Conservation (phyloP, 2,329 filamentous ascomycete genomes). For the Aspergillus aculeatus region DNA sequence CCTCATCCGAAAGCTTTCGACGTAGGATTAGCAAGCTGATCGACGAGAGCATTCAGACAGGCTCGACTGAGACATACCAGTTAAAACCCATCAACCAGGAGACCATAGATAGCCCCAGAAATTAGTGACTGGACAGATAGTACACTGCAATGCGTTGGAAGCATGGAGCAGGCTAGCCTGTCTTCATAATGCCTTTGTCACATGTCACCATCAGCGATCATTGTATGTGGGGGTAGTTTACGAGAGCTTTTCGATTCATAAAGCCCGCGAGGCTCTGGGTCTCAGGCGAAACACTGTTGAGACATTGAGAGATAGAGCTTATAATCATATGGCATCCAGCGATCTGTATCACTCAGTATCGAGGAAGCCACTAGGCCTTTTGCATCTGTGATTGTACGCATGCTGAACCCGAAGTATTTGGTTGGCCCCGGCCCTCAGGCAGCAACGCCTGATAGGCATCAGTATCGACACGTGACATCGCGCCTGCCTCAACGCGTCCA, state of each 20-base stretch:
- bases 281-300: neutral
- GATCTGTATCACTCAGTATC: neutral
- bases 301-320: neutral
- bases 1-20: constrained; percentile 35
- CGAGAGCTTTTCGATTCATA: neutral
- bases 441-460: constrained; percentile 8
- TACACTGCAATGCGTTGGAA: neutral
- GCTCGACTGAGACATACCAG: constrained; percentile 25
- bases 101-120: constrained; percentile 3
- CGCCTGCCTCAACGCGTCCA: constrained; percentile 36
- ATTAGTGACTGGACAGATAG: neutral
- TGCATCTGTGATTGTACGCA: too few species aligned
- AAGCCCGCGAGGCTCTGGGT: neutral
- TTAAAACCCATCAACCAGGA: constrained; percentile 19
- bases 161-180: neutral
- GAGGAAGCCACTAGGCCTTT: too few species aligned
- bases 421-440: constrained; percentile 5
- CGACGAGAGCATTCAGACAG: constrained; percentile 30
- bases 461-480: constrained; percentile 36
- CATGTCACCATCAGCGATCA: neutral
- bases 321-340: neutral
- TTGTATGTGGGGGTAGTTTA: neutral
- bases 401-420: neutral
- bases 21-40: constrained; percentile 34
- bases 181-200: neutral